These are phyloP conservation scores for Xylaria multiplex DNA, from an alignment of 2,329 filamentous ascomycete species.

Conservation along the genomic window DNA sequence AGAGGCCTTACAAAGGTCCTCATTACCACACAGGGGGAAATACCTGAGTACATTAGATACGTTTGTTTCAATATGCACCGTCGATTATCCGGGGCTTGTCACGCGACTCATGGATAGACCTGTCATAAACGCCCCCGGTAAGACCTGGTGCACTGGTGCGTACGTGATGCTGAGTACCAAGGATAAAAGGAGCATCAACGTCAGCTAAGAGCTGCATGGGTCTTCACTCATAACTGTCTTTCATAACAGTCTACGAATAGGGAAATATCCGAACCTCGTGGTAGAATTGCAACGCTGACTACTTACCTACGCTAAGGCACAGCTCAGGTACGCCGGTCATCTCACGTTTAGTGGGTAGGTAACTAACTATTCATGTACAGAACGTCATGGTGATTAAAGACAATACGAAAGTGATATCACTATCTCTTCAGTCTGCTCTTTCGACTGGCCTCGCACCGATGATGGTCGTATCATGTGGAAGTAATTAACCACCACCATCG, in stretches of 20 bases:
- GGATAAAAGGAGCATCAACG: not conserved
- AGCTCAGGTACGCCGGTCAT: not conserved
- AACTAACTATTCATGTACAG: no score
- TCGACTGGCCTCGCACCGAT: not conserved
- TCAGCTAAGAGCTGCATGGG: conserved; percentile 22
- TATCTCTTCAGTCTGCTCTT: not conserved
- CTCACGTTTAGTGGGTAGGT: not conserved
- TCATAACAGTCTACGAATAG: not conserved
- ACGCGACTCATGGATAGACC: not conserved
- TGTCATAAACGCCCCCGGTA: not conserved
- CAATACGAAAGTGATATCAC: no score
- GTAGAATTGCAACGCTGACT: not conserved
- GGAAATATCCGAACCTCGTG: conserved; percentile 1
- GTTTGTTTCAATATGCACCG: not conserved
- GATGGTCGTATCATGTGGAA: not conserved
- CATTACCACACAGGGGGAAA: not conserved
- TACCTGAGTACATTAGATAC: not conserved
- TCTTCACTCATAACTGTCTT: conserved; percentile 9
- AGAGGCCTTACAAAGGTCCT: conserved; percentile 5
- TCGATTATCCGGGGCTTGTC: not conserved
- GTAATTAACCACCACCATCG: not conserved
- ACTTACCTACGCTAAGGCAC: not conserved
- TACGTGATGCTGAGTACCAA: conserved; percentile 1
- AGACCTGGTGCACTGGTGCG: conserved; percentile 9
- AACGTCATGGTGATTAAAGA: no score